Percentiles rank a stretch among this genome's conserved stretches.
Evolutionary conservation across 1,284 basidiomycete species (phyloP).

Genomic region (Trametes sp.): DNA sequence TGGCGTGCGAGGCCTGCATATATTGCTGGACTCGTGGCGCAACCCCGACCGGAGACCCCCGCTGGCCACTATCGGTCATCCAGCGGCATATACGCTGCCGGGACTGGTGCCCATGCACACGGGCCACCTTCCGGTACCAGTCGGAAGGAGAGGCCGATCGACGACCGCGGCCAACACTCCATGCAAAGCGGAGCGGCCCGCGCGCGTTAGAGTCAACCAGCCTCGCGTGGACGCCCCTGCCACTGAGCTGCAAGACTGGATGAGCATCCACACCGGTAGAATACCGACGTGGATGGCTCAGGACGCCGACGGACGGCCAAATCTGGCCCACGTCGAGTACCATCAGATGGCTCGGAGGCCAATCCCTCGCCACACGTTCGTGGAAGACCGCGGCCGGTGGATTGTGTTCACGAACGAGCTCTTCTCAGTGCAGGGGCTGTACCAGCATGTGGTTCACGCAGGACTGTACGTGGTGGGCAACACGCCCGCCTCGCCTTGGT

Average conservation of each 20-base stretch:
- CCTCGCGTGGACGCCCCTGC: too few species aligned
- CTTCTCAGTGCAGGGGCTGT: not conserved
- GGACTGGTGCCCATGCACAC: not conserved
- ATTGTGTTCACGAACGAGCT: not conserved
- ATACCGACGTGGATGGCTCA: too few species aligned
- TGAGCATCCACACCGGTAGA: too few species aligned
- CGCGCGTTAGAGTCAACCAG: too few species aligned
- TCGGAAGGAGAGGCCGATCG: too few species aligned
- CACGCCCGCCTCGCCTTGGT: not conserved
- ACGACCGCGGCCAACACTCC: too few species aligned
- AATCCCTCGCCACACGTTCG: too few species aligned
- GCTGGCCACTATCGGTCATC: not conserved
- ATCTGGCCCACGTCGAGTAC: too few species aligned
- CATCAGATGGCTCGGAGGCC: too few species aligned
- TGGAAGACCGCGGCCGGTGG: not conserved
- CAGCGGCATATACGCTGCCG: not conserved
- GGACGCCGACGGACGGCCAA: too few species aligned
- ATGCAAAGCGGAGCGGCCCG: too few species aligned
- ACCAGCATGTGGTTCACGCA: not conserved
- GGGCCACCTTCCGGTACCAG: not conserved
- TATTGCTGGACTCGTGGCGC: not conserved
- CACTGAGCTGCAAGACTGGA: too few species aligned
- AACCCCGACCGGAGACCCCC: not conserved
- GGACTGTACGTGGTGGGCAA: not conserved
- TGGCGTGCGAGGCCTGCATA: not conserved